Evolutionary conservation across 805 yeast genomes (phyloP).

Genomic region (Tetrapisispora arboricola): DNA sequence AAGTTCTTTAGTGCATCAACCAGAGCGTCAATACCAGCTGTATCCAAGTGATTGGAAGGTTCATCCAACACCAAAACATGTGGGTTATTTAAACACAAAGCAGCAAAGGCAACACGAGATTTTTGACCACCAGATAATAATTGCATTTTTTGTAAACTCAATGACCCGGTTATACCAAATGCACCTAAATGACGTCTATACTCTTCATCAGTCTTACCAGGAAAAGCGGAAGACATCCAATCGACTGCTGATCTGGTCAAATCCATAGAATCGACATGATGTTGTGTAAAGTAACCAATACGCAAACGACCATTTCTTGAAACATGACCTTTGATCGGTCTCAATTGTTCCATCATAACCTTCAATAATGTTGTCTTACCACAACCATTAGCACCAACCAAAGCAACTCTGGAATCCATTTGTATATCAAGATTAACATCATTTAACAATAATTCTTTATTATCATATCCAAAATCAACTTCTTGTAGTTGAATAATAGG

Average conservation of each 20-base stretch:
- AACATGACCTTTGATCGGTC: constrained; percentile 70
- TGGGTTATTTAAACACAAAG: constrained; percentile 80
- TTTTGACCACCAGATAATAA: constrained; percentile 95
- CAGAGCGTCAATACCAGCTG: constrained; percentile 92
- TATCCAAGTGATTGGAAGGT: constrained; percentile 97
- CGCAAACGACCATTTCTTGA: constrained; percentile 76
- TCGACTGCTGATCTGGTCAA: constrained; percentile 73
- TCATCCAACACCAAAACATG: constrained; percentile 90
- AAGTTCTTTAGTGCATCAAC: constrained; percentile 79
- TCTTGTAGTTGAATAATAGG: constrained; percentile 84
- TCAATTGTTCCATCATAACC: constrained; percentile 65
- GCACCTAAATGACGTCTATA: constrained; percentile 94
- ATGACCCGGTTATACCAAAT: constrained; percentile 91
- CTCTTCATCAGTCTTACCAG: constrained; percentile 93
- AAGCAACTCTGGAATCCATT: constrained; percentile 88
- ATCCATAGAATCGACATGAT: constrained; percentile 97
- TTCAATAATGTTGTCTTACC: constrained; percentile 96
- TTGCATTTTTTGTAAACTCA: constrained; percentile 85
- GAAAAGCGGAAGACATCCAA: constrained; percentile 84
- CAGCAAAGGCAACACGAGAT: constrained; percentile 96
- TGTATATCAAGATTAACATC: constrained; percentile 85
- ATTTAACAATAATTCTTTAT: constrained; percentile 50
- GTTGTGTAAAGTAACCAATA: constrained; percentile 96
- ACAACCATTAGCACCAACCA: constrained; percentile 98
- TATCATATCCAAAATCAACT: constrained; percentile 77